phyloP scores from a whole-genome alignment of 176 grass and related monocot species.

The Juncus effusus region DNA sequence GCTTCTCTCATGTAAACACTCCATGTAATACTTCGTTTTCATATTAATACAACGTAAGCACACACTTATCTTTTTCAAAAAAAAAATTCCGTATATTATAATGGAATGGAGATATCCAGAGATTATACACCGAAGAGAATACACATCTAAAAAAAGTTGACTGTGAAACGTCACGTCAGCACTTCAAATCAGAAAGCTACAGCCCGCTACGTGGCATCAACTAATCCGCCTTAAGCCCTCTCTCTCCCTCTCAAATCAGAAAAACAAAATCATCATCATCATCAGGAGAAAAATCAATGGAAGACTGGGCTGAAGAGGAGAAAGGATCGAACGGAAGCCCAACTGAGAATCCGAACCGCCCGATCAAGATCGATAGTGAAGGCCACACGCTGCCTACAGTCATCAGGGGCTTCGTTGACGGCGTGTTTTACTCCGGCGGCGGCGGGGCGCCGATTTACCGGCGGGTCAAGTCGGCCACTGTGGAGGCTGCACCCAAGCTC shows the following conservation, averaged over 20 bases:
- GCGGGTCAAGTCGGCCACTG: conserved; percentile 20
- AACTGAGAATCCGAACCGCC: conserved; percentile 6
- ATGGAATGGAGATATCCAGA: no score
- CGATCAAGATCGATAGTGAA: conserved; percentile 16
- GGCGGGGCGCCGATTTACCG: conserved; percentile 10
- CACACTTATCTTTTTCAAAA: no score
- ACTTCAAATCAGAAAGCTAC: background rate
- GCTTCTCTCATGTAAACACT: no score
- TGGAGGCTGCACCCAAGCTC: conserved; percentile 39
- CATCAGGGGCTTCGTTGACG: conserved; percentile 8
- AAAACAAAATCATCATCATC: background rate
- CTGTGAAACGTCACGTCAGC: no score
- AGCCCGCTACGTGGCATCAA: background rate
- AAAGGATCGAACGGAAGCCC: conserved; percentile 17
- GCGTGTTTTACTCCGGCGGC: conserved; percentile 2
- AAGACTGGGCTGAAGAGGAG: conserved; percentile 9
- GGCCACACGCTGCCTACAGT: conserved; percentile 15
- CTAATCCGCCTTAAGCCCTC: background rate
- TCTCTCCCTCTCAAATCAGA: background rate
- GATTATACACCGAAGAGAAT: no score
- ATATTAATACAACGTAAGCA: no score
- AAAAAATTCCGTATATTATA: no score
- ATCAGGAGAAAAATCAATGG: conserved; percentile 4
- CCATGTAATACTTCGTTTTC: no score
- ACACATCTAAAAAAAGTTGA: no score